Conservation (phyloP, 495 filamentous ascomycete species). For the Penicillium lividum region DNA sequence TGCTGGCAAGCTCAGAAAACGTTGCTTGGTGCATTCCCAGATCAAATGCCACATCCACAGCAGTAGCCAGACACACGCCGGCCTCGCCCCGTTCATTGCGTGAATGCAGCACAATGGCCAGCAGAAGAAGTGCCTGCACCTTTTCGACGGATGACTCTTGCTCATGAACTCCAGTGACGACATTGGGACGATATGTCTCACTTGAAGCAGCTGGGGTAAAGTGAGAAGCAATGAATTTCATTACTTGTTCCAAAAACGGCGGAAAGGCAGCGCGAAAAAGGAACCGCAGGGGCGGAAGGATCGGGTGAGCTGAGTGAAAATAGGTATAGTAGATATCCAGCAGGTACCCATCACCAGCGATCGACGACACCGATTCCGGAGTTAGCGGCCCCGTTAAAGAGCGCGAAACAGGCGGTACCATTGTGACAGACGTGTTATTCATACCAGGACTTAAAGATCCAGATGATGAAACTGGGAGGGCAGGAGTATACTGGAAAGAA, state of each 20-base stretch:
- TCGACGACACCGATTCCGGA: constrained; percentile 42
- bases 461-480: constrained; percentile 26
- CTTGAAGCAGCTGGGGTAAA: constrained; percentile 43
- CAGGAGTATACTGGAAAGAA: constrained; percentile 27
- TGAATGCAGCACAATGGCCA: constrained; percentile 77
- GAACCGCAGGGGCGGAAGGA: constrained; percentile 40
- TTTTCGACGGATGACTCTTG: constrained; percentile 42
- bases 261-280: constrained; percentile 34
- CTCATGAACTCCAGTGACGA: constrained; percentile 36
- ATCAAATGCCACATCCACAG: constrained; percentile 70
- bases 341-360: constrained; percentile 42
- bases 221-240: constrained; percentile 50
- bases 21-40: constrained; percentile 67
- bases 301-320: constrained; percentile 48
- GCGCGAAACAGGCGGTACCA: constrained; percentile 16
- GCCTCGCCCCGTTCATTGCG: constrained; percentile 67
- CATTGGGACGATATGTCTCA: constrained; percentile 42
- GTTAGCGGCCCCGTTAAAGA: constrained; percentile 35
- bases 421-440: constrained; percentile 22
- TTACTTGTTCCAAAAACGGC: constrained; percentile 44
- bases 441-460: constrained; percentile 29
- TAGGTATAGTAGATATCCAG: constrained; percentile 50
- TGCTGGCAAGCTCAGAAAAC: constrained; percentile 48
- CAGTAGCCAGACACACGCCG: constrained; percentile 63
- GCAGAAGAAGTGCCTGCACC: constrained; percentile 75